Conservation (phyloP, 2,329 filamentous ascomycete genomes). For the Pseudocercospora pini-densiflorae region DNA sequence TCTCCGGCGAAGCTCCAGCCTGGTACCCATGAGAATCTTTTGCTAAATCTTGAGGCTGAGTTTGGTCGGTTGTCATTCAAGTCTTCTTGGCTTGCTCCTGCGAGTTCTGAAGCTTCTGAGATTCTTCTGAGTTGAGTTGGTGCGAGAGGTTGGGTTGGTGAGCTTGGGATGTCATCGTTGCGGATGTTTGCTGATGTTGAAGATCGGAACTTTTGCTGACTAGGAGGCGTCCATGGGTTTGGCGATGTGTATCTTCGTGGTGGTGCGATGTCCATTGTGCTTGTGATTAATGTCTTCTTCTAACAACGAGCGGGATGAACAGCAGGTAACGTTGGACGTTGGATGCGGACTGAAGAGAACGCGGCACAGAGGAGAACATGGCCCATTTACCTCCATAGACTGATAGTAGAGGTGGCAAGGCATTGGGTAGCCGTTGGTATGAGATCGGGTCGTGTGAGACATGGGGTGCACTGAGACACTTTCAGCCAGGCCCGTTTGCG, state of each 20-base stretch:
- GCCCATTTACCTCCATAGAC: neutral
- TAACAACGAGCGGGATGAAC: neutral
- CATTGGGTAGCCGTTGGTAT: neutral
- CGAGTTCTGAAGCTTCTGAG: neutral
- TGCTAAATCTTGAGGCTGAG: conserved; percentile 1
- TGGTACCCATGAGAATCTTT: conserved; percentile 21
- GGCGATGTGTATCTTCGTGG: conserved; percentile 2
- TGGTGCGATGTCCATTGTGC: neutral
- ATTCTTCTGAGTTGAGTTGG: neutral
- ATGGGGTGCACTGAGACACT: neutral
- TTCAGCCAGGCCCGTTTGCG: neutral
- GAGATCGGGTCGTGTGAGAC: neutral
- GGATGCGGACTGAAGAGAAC: neutral
- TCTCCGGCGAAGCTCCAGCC: conserved; percentile 17
- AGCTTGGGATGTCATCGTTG: neutral
- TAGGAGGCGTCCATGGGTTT: conserved; percentile 1
- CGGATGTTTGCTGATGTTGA: conserved; percentile 1
- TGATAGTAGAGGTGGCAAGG: neutral
- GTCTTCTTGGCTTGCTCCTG: neutral
- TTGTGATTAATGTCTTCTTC: neutral
- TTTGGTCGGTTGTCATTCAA: neutral
- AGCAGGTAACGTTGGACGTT: neutral
- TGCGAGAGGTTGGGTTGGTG: neutral
- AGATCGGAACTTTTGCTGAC: neutral
- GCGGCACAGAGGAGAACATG: conserved; percentile 4